phyloP scores from a whole-genome alignment of 768 basidiomycete species.

The Kwoniella dendrophila region DNA sequence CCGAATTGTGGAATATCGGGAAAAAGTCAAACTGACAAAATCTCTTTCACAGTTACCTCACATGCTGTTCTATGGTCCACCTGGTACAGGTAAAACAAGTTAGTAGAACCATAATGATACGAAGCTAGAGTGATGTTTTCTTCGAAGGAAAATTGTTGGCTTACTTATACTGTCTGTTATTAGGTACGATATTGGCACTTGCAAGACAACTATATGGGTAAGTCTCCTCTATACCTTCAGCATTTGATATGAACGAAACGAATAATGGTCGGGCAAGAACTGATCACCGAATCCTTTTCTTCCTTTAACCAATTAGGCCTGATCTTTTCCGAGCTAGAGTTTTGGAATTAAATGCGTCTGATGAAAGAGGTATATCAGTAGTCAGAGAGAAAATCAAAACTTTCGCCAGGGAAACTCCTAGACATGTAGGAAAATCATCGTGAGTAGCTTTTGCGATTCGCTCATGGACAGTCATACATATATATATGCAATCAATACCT shows the following conservation, averaged over 20 bases:
- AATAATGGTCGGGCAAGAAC: too few species aligned
- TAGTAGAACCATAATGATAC: conserved; percentile 6
- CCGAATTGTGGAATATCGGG: background rate
- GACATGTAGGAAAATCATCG: conserved; percentile 52
- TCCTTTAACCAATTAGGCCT: conserved; percentile 62
- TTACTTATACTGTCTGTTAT: too few species aligned
- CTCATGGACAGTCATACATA: too few species aligned
- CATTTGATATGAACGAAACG: too few species aligned
- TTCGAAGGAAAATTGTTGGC: too few species aligned
- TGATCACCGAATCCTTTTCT: background rate
- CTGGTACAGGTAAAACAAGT: conserved; percentile 96
- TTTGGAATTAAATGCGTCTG: conserved; percentile 95
- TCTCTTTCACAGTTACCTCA: conserved; percentile 76
- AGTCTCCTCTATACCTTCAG: conserved; percentile 39
- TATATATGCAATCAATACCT: too few species aligned
- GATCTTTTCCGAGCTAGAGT: conserved; percentile 92
- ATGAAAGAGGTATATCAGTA: conserved; percentile 94
- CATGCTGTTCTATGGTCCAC: conserved; percentile 99
- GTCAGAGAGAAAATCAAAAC: conserved; percentile 98
- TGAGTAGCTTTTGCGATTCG: conserved; percentile 31
- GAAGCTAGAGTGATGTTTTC: too few species aligned
- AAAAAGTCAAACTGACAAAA: background rate
- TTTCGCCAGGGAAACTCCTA: conserved; percentile 68
- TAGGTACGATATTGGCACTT: conserved; percentile 86
- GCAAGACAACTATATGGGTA: conserved; percentile 93